A percentile compares a stretch with the other conserved stretches of the same genome.
These are phyloP conservation scores for Pleomassaria siparia DNA, from an alignment of 2,329 filamentous ascomycete species.

Conservation along the genomic window DNA sequence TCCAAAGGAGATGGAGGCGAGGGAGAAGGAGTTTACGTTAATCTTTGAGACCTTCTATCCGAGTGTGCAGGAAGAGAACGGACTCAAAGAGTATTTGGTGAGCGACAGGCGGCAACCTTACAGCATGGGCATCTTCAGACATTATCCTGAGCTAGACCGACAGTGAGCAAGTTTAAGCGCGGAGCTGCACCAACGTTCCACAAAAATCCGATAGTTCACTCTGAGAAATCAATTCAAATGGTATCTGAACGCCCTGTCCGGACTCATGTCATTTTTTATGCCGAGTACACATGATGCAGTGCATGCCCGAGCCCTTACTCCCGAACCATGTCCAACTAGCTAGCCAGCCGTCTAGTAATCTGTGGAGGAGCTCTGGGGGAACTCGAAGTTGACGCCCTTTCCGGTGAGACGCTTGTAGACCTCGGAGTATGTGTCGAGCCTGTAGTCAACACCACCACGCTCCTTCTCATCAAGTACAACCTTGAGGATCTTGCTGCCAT, in stretches of 20 bases:
- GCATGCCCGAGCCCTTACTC: conserved; percentile 41
- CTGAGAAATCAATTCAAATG: conserved; percentile 34
- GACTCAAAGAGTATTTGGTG: conserved; percentile 67
- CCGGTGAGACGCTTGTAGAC: conserved; percentile 98
- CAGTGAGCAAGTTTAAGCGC: conserved; percentile 28
- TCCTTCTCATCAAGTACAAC: conserved; percentile 99
- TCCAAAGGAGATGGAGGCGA: conserved; percentile 62
- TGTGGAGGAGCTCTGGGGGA: conserved; percentile 77
- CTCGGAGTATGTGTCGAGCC: conserved; percentile 99
- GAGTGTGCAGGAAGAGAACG: conserved; percentile 62
- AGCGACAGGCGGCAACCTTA: conserved; percentile 67
- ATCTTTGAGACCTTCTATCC: conserved; percentile 65
- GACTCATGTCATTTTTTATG: conserved; percentile 43
- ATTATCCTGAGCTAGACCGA: conserved; percentile 72
- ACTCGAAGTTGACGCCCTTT: conserved; percentile 96
- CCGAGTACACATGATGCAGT: conserved; percentile 43
- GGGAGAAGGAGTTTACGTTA: conserved; percentile 59
- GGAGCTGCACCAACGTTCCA: neutral
- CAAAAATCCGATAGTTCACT: conserved; percentile 20
- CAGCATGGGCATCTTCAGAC: conserved; percentile 66
- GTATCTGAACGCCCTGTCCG: conserved; percentile 37
- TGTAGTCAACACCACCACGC: conserved; percentile 98
- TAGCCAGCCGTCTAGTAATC: conserved; percentile 70
- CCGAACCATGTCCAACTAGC: conserved; percentile 32
- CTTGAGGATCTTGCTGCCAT: conserved; percentile 98